Conservation (phyloP, 2,329 filamentous ascomycete genomes). For the Chaetoscypha palmicola region DNA sequence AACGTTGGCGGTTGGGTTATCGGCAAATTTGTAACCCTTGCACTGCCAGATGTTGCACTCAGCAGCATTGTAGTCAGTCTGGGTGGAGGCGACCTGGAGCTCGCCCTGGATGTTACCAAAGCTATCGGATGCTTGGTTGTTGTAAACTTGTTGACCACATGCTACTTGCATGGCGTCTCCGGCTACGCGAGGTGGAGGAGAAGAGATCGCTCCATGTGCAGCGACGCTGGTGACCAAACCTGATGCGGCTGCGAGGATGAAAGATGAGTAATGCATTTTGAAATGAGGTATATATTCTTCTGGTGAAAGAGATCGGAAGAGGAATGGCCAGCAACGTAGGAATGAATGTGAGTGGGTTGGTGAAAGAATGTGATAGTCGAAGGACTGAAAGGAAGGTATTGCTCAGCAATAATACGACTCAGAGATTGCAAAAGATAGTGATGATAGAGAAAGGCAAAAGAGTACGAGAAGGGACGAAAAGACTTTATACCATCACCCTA, state of each 20-base stretch:
- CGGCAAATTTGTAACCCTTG: slow-evolving; percentile 39
- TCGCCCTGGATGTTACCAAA: slow-evolving; percentile 32
- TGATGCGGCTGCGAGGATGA: slow-evolving; percentile 18
- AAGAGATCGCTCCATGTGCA: slow-evolving; percentile 42
- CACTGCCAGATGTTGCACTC: slow-evolving; percentile 40
- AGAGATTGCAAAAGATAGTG: slow-evolving; percentile 7
- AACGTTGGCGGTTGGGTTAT: slow-evolving; percentile 36
- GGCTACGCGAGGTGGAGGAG: slow-evolving; percentile 36
- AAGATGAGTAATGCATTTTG: slow-evolving; percentile 25
- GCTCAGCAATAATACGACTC: slow-evolving; percentile 14
- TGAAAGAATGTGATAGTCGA: slow-evolving; percentile 18
- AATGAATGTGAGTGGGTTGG: slow-evolving; percentile 13
- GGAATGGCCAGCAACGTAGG: slow-evolving; percentile 16
- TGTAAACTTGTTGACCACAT: slow-evolving; percentile 39
- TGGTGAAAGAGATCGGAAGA: slow-evolving; percentile 3
- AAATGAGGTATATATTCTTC: slow-evolving; percentile 1
- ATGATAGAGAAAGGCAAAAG: background rate
- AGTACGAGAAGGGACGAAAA: slow-evolving; percentile 1
- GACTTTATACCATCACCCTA: slow-evolving; percentile 6
- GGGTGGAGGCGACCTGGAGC: slow-evolving; percentile 33
- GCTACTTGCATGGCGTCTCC: slow-evolving; percentile 38
- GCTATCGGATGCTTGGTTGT: slow-evolving; percentile 27
- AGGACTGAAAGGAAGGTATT: slow-evolving; percentile 18
- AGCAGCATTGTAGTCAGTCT: slow-evolving; percentile 22
- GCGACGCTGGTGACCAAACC: slow-evolving; percentile 35